Base-by-base conservation (phyloP, 2,329 filamentous ascomycete species). In the Hymenoscyphus scutula region DNA sequence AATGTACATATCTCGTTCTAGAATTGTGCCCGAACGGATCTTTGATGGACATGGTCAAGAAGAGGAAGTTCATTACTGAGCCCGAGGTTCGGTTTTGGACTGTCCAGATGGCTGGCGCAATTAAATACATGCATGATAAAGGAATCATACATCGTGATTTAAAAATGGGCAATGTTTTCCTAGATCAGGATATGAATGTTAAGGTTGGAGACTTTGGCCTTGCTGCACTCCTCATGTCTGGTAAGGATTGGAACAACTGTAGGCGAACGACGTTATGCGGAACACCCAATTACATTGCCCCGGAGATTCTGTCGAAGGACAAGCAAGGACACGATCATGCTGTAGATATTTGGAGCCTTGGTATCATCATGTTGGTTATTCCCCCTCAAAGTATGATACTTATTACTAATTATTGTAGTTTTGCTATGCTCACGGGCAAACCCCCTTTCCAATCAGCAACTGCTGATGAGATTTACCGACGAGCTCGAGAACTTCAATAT, bases 131-230 rank as follows among this genome's bases (percentile, higher is more conserved):
- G 81, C 96, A 99, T 76, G 88, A 88, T 72, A 90, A 96, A 74
- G 95, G 94, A 68, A 96, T 99, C 65, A 97, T 98, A 57, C 95
- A 99, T 77, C 87, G 95, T 57, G 95, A 99, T 76, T 78, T 99
- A 70, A 99, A 99, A 78, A 98, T 97, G 82, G 96, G 95, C 56
- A 99, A 99, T 75, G 89, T 99, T 69, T 99, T 99, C 72, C 82
- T 99, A 59, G 95, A 99, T 75, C 86, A 86, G 60, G 83, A 92
- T 69, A 97, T 99, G 94, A 96, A 99, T 73, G 89, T 97, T 71
- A 99, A 99, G 76, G 92, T 99, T 71, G 95, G 95, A 53, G 95
- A 99, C 76, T 99, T 99, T 78, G 95, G 95, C 2, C 82, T 99
- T 61, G 95, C 95, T 32, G 95, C 96, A 30, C 81, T 99, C 70